phyloP scores from a whole-genome alignment of 306 rosid species.

The Geum urbanum region DNA sequence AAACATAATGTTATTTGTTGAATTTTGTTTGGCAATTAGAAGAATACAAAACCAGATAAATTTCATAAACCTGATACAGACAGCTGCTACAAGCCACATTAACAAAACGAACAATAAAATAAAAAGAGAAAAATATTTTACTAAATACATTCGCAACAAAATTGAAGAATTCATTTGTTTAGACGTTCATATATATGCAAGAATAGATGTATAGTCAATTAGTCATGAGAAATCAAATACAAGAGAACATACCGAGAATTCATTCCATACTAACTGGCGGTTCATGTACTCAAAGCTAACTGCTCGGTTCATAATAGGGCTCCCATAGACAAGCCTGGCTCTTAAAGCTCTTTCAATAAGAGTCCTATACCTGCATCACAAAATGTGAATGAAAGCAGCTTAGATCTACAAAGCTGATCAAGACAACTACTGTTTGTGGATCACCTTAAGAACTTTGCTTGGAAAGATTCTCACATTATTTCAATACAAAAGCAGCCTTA shows the following conservation, averaged over 20 bases:
- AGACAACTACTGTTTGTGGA: background rate
- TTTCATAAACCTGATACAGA: background rate
- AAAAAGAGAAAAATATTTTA: background rate
- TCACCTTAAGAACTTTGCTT: slow-evolving; percentile 18
- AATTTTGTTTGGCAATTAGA: too few species aligned
- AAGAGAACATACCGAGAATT: slow-evolving; percentile 70
- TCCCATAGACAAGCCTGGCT: slow-evolving; percentile 97
- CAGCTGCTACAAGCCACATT: background rate
- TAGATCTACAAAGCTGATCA: slow-evolving; percentile 18
- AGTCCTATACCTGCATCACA: slow-evolving; percentile 71
- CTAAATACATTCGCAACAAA: background rate
- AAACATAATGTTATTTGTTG: background rate
- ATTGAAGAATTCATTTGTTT: background rate
- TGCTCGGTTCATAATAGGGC: slow-evolving; percentile 93
- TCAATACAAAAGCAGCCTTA: slow-evolving; percentile 11
- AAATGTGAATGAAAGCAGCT: slow-evolving; percentile 15
- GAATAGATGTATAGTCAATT: background rate
- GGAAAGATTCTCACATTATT: slow-evolving; percentile 11
- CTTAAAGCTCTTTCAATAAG: slow-evolving; percentile 85
- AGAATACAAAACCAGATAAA: slow-evolving; percentile 1
- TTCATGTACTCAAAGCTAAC: slow-evolving; percentile 99
- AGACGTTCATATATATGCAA: background rate
- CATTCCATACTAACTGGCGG: slow-evolving; percentile 97
- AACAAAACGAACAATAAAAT: background rate
- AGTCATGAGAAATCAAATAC: slow-evolving; percentile 4